Evolutionary conservation across 2,329 filamentous ascomycete species (phyloP).

Genomic region (Curvularia eragrostidis): DNA sequence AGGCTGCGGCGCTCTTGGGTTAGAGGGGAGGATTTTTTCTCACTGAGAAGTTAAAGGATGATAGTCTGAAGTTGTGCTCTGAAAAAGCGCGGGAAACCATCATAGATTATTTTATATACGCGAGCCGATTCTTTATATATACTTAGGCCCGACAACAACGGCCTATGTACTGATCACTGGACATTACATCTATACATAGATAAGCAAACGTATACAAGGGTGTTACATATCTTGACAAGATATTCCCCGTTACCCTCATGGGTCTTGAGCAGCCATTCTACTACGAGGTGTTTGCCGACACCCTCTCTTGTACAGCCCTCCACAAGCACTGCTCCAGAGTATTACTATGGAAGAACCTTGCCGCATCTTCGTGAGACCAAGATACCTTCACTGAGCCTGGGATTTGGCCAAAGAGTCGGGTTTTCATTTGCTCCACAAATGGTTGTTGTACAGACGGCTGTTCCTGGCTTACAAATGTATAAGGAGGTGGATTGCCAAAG

Average conservation of each 20-base stretch:
- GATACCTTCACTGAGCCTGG: constrained; percentile 10
- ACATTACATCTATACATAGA: too few species aligned
- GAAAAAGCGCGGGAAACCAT: background rate
- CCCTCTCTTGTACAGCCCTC: constrained; percentile 11
- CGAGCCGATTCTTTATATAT: background rate
- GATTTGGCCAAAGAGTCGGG: constrained; percentile 4
- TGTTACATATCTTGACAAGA: background rate
- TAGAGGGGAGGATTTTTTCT: background rate
- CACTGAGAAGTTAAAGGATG: background rate
- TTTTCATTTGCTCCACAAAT: background rate
- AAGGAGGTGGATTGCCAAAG: background rate
- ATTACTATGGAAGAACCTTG: constrained; percentile 4
- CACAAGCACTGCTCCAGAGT: constrained; percentile 9
- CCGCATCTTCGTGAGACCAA: constrained; percentile 2
- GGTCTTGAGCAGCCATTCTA: background rate
- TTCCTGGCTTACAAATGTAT: background rate
- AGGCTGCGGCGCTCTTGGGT: constrained; percentile 30
- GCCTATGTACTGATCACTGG: too few species aligned
- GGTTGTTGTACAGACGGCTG: background rate
- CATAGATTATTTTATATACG: background rate
- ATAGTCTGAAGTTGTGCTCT: background rate
- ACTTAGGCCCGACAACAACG: too few species aligned
- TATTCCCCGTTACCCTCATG: too few species aligned
- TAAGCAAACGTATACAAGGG: background rate
- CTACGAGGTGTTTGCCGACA: background rate